A percentile compares a stretch with the other conserved stretches of the same genome.
These are phyloP conservation scores for Fusarium tupiense DNA, from an alignment of 2,329 filamentous ascomycete species.

Conservation along the genomic window DNA sequence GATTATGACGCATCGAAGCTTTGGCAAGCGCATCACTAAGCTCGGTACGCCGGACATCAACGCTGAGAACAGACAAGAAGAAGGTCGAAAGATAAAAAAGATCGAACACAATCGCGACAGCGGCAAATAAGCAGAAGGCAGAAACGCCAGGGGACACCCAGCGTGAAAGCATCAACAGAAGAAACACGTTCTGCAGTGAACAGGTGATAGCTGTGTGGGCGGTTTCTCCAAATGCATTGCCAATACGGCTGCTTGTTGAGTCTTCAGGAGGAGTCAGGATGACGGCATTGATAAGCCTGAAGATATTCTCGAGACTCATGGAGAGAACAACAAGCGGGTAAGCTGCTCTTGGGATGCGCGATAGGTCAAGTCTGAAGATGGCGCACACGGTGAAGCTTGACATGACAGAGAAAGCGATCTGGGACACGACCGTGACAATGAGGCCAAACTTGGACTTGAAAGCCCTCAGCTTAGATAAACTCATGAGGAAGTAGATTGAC, in stretches of 20 bases:
- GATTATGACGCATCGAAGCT: slow-evolving; percentile 56
- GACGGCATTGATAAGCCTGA: slow-evolving; percentile 80
- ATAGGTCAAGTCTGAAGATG: slow-evolving; percentile 78
- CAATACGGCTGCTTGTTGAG: slow-evolving; percentile 74
- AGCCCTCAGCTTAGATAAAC: slow-evolving; percentile 74
- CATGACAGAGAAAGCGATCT: slow-evolving; percentile 77
- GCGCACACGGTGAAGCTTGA: slow-evolving; percentile 85
- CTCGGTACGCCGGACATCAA: slow-evolving; percentile 81
- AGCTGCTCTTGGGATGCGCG: slow-evolving; percentile 76
- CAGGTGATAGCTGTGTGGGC: slow-evolving; percentile 75
- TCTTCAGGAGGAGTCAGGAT: slow-evolving; percentile 76
- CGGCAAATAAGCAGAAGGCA: slow-evolving; percentile 80
- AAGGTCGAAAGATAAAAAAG: slow-evolving; percentile 83
- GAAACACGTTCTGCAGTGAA: slow-evolving; percentile 73
- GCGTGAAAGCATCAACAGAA: slow-evolving; percentile 72
- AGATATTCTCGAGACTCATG: slow-evolving; percentile 82
- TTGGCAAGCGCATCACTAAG: slow-evolving; percentile 76
- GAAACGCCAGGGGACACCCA: slow-evolving; percentile 76
- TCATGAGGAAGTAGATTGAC: slow-evolving; percentile 71
- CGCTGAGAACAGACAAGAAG: slow-evolving; percentile 80
- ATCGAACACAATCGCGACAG: slow-evolving; percentile 79
- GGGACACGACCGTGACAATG: slow-evolving; percentile 74
- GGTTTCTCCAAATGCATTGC: slow-evolving; percentile 78
- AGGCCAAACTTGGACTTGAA: slow-evolving; percentile 81
- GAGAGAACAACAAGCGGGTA: slow-evolving; percentile 82